Evolutionary conservation across 2,329 filamentous ascomycete genomes (phyloP), one percentile per base, ranked within the genome.

Genomic region (Ascochyta fabae): DNA sequence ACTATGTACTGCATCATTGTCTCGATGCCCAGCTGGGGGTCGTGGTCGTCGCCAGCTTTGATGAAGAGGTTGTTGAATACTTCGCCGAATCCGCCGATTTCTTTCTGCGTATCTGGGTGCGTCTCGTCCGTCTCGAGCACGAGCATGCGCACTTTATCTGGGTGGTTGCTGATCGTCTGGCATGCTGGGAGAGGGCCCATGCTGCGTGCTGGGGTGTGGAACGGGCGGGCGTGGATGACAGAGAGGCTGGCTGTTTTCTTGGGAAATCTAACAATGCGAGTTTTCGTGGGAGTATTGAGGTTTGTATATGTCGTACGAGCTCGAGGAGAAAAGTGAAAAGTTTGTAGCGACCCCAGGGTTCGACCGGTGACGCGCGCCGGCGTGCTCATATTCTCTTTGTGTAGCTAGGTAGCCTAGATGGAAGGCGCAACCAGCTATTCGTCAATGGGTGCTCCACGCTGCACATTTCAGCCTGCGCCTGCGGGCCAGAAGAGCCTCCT

Each of bases 121-220:
- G 83, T 79, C 50, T 79, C 75, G 61, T 87, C 84, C 0, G 84
- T 86, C 68, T 87, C 84, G 7, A 87, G 78, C 54, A 87, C 83
- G 49, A 86, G 74, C 67, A 80, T 79, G 58, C 77, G 77, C 36
- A 79, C 69, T 39, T 69, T 75, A 10, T 73, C 67, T 1, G 65
- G 58, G 26, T 70, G 69, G 39, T 65, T 46, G 16, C 67, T 70
- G 9, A 60, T 39, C 1, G 70, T 58, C 10, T 57, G 61, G n/a
- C 63, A 56, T 23, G 68, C 63, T 46, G 60, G 61, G 13, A 63
- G 63, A 16, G 67, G 64, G 39, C 56, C 64, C 68, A 71, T 72
- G 9, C 47, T 61, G 26, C n/a, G 15, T n/a, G 23, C 19, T 27
- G 15, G n/a, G 3, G n/a, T 13, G 23, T 54, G 45, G 13, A 49